These are phyloP conservation scores for Fremontodendron californicum DNA, from an alignment of 345 rosid species.

Conservation along the genomic window DNA sequence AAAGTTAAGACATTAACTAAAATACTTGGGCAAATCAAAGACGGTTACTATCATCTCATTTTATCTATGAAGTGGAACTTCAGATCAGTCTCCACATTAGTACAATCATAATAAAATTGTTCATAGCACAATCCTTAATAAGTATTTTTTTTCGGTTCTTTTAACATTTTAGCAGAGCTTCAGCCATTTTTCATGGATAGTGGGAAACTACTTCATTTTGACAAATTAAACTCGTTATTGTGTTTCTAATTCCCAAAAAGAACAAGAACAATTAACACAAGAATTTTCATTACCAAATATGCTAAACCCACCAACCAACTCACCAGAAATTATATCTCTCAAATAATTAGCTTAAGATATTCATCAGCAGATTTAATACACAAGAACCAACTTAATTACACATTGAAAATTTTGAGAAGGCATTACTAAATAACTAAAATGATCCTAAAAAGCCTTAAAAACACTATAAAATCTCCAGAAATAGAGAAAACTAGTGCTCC, in stretches of 20 bases:
- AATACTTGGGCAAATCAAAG: background rate
- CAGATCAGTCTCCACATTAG: background rate
- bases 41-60: background rate
- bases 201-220: background rate
- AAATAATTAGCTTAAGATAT: background rate
- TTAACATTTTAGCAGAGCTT: background rate
- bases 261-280: background rate
- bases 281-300: background rate
- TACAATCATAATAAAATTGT: background rate
- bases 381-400: background rate
- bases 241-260: background rate
- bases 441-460: background rate
- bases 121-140: background rate
- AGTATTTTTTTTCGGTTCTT: background rate
- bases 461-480: background rate
- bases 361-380: background rate
- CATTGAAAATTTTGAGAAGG: background rate
- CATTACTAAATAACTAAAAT: background rate
- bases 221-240: background rate
- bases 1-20: background rate
- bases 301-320: background rate
- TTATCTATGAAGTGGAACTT: background rate
- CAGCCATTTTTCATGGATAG: background rate
- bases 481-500: background rate
- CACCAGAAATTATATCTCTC: background rate